Evolutionary conservation across 768 basidiomycete genomes (phyloP).

Genomic region (Leccinum barrowsii): DNA sequence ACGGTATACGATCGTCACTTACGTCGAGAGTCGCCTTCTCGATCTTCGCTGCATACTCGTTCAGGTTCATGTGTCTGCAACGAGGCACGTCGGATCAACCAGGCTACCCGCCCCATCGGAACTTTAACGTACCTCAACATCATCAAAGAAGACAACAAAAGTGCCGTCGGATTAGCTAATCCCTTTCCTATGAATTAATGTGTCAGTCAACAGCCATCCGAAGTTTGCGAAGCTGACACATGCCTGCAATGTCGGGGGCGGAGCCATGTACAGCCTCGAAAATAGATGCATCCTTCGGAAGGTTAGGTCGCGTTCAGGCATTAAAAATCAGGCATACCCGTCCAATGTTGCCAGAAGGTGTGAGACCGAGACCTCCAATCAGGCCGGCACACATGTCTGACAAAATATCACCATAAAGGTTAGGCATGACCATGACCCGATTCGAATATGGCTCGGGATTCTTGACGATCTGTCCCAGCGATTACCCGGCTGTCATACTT

Average conservation of each 20-base stretch:
- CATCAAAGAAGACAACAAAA: conserved; percentile 93
- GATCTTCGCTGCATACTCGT: conserved; percentile 80
- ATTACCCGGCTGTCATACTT: neutral
- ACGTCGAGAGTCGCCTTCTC: conserved; percentile 89
- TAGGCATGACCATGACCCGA: conserved; percentile 99
- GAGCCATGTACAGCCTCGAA: conserved; percentile 99
- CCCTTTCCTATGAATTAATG: conserved; percentile 60
- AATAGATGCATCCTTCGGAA: conserved; percentile 86
- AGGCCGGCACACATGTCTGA: conserved; percentile 99
- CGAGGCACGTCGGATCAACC: conserved; percentile 24
- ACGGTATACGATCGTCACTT: conserved; percentile 32
- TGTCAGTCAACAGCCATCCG: neutral
- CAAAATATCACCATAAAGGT: conserved; percentile 92
- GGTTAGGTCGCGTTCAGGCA: conserved; percentile 12
- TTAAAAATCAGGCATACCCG: conserved; percentile 48
- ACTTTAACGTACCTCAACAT: conserved; percentile 76
- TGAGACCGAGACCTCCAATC: conserved; percentile 95
- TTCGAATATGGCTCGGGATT: conserved; percentile 93
- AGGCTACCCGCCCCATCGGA: conserved; percentile 4
- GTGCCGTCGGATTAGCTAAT: conserved; percentile 98
- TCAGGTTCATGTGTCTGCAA: conserved; percentile 86
- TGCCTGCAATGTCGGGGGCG: conserved; percentile 97
- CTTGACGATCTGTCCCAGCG: conserved; percentile 66
- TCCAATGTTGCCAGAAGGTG: conserved; percentile 97
- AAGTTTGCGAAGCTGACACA: conserved; percentile 19